A percentile compares a stretch with the other conserved stretches of the same genome.
Conservation (phyloP, 208 protist species). For the Endotrypanum monterogeii region DNA sequence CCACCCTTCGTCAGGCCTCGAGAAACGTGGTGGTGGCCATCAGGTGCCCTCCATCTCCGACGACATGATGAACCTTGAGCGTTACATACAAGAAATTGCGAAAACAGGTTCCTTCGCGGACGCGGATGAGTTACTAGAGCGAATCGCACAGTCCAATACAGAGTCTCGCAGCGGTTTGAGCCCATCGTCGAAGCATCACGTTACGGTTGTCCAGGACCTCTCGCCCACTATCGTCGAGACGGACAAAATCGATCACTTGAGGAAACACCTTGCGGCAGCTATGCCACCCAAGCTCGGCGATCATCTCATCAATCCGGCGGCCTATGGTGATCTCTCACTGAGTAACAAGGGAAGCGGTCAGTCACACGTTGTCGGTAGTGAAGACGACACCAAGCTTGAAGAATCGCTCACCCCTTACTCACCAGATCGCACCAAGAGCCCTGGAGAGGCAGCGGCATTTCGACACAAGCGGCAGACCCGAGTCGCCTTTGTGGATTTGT, state of each 20-base stretch:
- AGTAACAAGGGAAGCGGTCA: background rate
- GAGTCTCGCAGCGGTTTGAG: no score
- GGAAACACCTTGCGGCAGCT: background rate
- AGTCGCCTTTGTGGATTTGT: background rate
- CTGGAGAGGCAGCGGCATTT: constrained; percentile 9
- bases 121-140: background rate
- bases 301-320: background rate
- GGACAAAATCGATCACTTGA: background rate
- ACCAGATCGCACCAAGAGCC: constrained; percentile 18
- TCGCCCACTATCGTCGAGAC: background rate
- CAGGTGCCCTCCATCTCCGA: background rate
- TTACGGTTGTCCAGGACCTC: background rate
- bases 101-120: background rate
- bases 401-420: constrained; percentile 11
- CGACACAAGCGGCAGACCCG: constrained; percentile 4
- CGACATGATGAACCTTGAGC: background rate
- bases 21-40: background rate
- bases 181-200: background rate
- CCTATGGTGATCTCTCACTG: background rate
- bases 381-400: background rate
- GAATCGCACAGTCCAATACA: background rate
- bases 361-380: background rate
- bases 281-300: background rate
- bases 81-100: background rate
- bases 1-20: background rate